Base-by-base conservation (phyloP, 1,139 yeast species). In the Hansenula sp. region DNA sequence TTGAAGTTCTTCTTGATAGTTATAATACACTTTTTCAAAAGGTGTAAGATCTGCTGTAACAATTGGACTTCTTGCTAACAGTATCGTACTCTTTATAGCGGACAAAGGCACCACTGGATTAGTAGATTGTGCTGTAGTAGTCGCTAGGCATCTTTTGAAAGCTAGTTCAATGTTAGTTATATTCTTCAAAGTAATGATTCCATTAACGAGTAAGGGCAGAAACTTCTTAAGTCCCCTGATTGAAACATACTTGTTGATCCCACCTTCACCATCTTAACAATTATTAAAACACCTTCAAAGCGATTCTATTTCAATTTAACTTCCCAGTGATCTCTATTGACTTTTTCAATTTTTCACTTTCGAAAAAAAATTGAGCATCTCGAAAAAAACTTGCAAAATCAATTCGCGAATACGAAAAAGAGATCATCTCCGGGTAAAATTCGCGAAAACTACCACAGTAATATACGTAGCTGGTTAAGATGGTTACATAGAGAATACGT, bases 1-100 rank as follows among this genome's bases (percentile, higher is more conserved):
- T 72, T 90, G 90, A 46, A 92, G 72, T 59, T 86, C 95, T 45
- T 78, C 77, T 64, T 90, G 96, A 61, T 94, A 94, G 44, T 78
- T 71, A 61, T 83, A 86, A 64, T 83, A 92, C 42, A 79, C 81
- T 46, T 70, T 60, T 57, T 89, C 97, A 53, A 92, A 83, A 42
- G 72, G 76, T 11, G 83, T 72, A 41, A 81, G 66, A 47, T 85
- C 94, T 17, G 86, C 82, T 3, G 96, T 86, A 42, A 92, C 77
- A 35, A 92, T 71, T 24, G 98, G 98, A 38, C 73, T 75, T 63
- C 98, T 76, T 34, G 94, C 79, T 41, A 92, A 71, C 43, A 92
- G 66, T 39, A 88, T 60, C 12, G 83, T 77, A 6, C 76, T 68
- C 42, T 53, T 59, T 26, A 69, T 51, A 12, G 54, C 38, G 14